Evolutionary conservation across 1,284 basidiomycete species (phyloP).

Genomic region (Tilletiaria anomala): DNA sequence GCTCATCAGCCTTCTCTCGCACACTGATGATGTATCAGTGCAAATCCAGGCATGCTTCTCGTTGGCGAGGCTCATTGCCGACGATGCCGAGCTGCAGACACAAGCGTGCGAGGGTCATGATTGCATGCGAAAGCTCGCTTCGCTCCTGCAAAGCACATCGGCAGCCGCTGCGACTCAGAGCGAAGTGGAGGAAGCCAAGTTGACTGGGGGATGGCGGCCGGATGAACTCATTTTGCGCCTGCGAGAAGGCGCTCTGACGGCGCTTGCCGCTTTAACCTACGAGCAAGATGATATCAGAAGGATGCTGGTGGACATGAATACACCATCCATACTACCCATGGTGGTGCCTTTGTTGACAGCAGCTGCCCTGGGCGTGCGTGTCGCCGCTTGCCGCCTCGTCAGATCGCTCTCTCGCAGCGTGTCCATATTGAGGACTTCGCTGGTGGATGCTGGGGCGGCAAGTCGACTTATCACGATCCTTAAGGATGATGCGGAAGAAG

Average conservation of each 20-base stretch:
- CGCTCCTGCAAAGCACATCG: too few species aligned
- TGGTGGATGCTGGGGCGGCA: conserved; percentile 30
- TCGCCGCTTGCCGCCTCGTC: conserved; percentile 24
- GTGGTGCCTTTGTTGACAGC: conserved; percentile 17
- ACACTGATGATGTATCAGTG: too few species aligned
- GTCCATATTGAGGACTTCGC: conserved; percentile 23
- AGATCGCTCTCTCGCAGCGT: conserved; percentile 27
- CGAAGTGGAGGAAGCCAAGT: too few species aligned
- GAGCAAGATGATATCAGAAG: conserved; percentile 24
- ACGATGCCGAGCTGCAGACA: too few species aligned
- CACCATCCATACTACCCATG: conserved; percentile 18
- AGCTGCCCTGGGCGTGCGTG: conserved; percentile 21
- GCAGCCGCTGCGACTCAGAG: too few species aligned
- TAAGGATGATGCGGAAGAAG: conserved; percentile 13
- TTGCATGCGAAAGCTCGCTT: too few species aligned
- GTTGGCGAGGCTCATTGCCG: too few species aligned
- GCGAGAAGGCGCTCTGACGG: conserved; percentile 9
- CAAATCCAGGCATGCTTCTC: too few species aligned
- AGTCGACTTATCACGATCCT: conserved; percentile 19
- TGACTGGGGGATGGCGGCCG: too few species aligned
- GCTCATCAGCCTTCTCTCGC: conserved; percentile 9
- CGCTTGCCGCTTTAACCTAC: conserved; percentile 21
- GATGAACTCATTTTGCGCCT: neutral
- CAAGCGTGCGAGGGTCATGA: too few species aligned
- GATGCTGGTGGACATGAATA: conserved; percentile 15